Percentiles rank a stretch among this genome's conserved stretches.
phyloP scores from a whole-genome alignment of 1,284 basidiomycete species.

The Amylostereum areolatum region DNA sequence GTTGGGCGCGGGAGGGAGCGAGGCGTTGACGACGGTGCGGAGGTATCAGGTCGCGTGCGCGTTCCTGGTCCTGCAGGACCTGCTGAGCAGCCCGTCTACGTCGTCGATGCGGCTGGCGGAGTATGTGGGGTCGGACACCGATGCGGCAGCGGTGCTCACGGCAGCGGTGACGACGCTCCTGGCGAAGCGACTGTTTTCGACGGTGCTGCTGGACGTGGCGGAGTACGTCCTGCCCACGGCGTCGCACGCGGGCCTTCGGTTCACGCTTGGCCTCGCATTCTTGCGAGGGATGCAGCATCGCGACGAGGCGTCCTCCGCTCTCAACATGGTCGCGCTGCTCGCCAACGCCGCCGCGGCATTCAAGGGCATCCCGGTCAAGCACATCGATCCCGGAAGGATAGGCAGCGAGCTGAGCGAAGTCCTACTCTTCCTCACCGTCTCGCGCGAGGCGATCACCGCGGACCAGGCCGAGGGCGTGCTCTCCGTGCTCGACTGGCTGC shows the following conservation, averaged over 20 bases:
- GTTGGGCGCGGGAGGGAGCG: conserved; percentile 19
- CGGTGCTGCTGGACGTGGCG: conserved; percentile 19
- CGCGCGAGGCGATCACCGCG: conserved; percentile 11
- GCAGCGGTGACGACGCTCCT: conserved; percentile 10
- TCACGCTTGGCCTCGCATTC: conserved; percentile 36
- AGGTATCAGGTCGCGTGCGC: conserved; percentile 38
- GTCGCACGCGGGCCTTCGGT: conserved; percentile 34
- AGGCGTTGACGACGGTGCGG: conserved; percentile 21
- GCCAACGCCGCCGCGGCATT: conserved; percentile 24
- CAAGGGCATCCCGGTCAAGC: conserved; percentile 19
- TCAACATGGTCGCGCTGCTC: conserved; percentile 19
- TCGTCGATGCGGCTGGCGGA: conserved; percentile 3
- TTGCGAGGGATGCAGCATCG: conserved; percentile 27
- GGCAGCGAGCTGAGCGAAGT: conserved; percentile 30
- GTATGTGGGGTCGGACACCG: conserved; percentile 4
- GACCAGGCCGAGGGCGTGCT: conserved; percentile 29
- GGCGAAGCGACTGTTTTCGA: conserved; percentile 7
- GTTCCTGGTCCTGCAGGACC: no score
- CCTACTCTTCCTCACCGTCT: conserved; percentile 23
- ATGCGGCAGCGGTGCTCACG: conserved; percentile 7
- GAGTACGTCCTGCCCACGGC: conserved; percentile 20
- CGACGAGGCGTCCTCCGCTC: conserved; percentile 11
- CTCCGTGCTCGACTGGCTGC: conserved; percentile 43
- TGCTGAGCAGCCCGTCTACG: no score
- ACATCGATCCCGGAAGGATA: conserved; percentile 26